A percentile compares a stretch with the other conserved stretches of the same genome.
Evolutionary conservation across 352 stramenopile genomes (phyloP).

Genomic region (Globisporangium yorkense): DNA sequence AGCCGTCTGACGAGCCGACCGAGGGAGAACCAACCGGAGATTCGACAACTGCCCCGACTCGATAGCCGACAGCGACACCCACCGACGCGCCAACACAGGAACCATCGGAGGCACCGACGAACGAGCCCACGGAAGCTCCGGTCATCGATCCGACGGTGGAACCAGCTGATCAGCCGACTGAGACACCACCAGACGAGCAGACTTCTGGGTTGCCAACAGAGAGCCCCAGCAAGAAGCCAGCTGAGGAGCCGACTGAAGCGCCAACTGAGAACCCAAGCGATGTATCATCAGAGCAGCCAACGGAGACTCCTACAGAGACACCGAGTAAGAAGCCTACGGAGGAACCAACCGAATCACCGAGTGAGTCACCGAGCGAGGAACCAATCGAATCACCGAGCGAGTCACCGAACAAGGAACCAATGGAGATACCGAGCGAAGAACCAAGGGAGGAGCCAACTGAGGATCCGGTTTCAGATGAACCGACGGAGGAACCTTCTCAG

Average conservation of each 20-base stretch:
- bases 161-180: neutral
- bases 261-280: neutral
- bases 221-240: neutral
- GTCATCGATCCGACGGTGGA: neutral
- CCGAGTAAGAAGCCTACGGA: neutral
- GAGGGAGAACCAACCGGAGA: neutral
- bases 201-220: neutral
- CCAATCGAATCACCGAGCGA: neutral
- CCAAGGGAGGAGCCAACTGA: neutral
- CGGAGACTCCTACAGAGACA: neutral
- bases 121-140: neutral
- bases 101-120: neutral
- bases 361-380: neutral
- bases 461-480: neutral
- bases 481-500: neutral
- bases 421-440: neutral
- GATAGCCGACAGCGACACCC: neutral
- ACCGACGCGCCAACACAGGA: neutral
- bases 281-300: neutral
- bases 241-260: neutral
- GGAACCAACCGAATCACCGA: neutral
- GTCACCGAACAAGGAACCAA: neutral
- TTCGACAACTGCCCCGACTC: neutral
- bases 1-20: slow-evolving; percentile 2
- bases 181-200: neutral